Base-by-base conservation (phyloP, 2,329 filamentous ascomycete species). In the Chaetomiaceae sp. region DNA sequence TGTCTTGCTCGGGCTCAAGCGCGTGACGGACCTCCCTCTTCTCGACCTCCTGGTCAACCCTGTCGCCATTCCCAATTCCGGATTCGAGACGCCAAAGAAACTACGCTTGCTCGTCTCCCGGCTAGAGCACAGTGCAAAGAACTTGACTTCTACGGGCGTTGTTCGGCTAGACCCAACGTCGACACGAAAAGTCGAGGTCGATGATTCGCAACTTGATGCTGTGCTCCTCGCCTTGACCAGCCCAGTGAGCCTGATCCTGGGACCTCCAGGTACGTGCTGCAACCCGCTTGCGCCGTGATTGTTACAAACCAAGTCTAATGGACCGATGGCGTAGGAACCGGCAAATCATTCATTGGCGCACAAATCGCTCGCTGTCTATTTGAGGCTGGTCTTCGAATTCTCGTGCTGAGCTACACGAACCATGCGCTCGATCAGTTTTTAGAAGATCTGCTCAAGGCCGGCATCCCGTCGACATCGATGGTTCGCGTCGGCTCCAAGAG, bases 311-410 rank as follows among this genome's bases (percentile, higher is more conserved):
- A n/a, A n/a, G n/a, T n/a, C n/a, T n/a, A n/a, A n/a, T n/a, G n/a
- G n/a, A n/a, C n/a, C n/a, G n/a, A n/a, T n/a, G n/a, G n/a, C n/a
- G n/a, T 41, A 84, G 83, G 85, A 0, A 90, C 86, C 0, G 87
- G 87, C 1, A 91, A 91, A 59, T 89, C 85, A 0, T 88, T 88
- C 56, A 77, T 89, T 2, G 87, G 87, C 0, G 81, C 85, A 0
- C 68, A 86, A 2, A 70, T 85, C 1, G 77, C 80, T 0, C 82
- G 83, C 48, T 66, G 73, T 0, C 62, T 90, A 0, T 67, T 82
- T 18, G 64, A 78, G 1, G 61, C 73, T 5, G 81, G 78, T 0
- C 70, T 78, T 25, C 78, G 65, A 0, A 77, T 90, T 0, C 70
- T 91, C 0, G 78, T 90, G 0, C 65, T 87, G 2, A 82, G 79